A percentile compares a stretch with the other conserved stretches of the same genome.
Conservation (phyloP, 805 yeast genomes). For the Metschnikowia santaceciliae region DNA sequence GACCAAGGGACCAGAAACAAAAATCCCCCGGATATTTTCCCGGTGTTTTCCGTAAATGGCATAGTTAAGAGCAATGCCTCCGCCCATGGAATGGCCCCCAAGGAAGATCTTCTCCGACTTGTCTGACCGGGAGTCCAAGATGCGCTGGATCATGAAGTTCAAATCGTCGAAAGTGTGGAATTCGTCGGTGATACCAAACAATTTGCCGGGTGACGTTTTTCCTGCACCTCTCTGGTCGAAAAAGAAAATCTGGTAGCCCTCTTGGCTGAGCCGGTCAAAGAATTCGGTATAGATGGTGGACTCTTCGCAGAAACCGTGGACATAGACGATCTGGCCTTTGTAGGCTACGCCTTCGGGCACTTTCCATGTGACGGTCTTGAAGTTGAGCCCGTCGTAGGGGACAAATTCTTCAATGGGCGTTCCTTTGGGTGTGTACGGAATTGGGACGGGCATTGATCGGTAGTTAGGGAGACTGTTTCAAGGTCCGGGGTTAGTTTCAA, state of each 20-base stretch:
- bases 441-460: constrained; percentile 2
- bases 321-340: constrained; percentile 54
- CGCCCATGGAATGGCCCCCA: constrained; percentile 81
- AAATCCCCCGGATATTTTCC: constrained; percentile 43
- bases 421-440: constrained; percentile 35
- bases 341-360: constrained; percentile 30
- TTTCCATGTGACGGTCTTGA: constrained; percentile 39
- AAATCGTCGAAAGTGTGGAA: constrained; percentile 54
- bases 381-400: constrained; percentile 35
- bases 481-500: too few relatives aligned
- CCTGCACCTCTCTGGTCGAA: constrained; percentile 81
- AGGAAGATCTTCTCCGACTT: constrained; percentile 43
- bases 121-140: constrained; percentile 32
- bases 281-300: constrained; percentile 46
- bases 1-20: constrained; percentile 59
- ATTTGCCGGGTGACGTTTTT: constrained; percentile 51
- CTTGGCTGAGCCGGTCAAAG: constrained; percentile 47
- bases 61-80: constrained; percentile 65
- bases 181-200: constrained; percentile 57
- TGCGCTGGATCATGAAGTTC: constrained; percentile 50
- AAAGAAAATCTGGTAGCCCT: constrained; percentile 62
- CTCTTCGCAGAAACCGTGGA: constrained; percentile 73
- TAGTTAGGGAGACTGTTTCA: neutral
- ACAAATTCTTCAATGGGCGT: constrained; percentile 28
- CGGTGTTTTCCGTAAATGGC: constrained; percentile 51